Percentiles rank a stretch among this genome's conserved stretches.
Conservation (phyloP, 192 early-diverging fungal genomes). For the Coemansia asiatica region DNA sequence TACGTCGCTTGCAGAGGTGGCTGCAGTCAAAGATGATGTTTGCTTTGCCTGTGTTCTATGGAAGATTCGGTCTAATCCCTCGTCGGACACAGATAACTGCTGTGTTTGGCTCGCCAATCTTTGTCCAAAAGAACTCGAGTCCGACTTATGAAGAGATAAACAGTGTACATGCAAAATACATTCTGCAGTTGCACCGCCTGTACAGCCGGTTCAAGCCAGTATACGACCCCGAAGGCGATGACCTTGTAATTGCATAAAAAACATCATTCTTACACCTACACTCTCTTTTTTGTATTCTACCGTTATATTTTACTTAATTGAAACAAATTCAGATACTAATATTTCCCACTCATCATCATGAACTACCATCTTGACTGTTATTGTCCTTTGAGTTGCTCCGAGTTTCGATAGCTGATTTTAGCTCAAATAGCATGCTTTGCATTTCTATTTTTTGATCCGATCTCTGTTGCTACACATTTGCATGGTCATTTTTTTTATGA, state of each 20-base stretch:
- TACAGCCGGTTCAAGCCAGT: conserved; percentile 44
- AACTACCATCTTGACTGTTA: too few species aligned
- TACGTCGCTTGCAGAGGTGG: conserved; percentile 66
- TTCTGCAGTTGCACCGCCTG: conserved; percentile 31
- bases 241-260: conserved; percentile 28
- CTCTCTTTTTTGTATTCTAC: neutral
- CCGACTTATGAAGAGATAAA: conserved; percentile 44
- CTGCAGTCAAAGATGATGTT: conserved; percentile 73
- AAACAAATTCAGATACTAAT: too few species aligned
- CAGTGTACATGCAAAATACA: conserved; percentile 34
- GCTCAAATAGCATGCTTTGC: conserved; percentile 38
- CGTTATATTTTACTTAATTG: conserved; percentile 1
- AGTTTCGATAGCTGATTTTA: conserved; percentile 33
- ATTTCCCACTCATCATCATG: too few species aligned
- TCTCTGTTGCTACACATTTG: conserved; percentile 18
- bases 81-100: conserved; percentile 35
- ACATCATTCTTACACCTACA: neutral
- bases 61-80: conserved; percentile 62
- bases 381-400: conserved; percentile 8
- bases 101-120: conserved; percentile 38
- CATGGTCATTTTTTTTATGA: neutral
- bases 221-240: conserved; percentile 48
- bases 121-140: conserved; percentile 22
- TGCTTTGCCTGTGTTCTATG: conserved; percentile 79
- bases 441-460: conserved; percentile 18